These are phyloP conservation scores for Geranium incanum DNA, from an alignment of 441 rosid genomes.

Conservation along the genomic window DNA sequence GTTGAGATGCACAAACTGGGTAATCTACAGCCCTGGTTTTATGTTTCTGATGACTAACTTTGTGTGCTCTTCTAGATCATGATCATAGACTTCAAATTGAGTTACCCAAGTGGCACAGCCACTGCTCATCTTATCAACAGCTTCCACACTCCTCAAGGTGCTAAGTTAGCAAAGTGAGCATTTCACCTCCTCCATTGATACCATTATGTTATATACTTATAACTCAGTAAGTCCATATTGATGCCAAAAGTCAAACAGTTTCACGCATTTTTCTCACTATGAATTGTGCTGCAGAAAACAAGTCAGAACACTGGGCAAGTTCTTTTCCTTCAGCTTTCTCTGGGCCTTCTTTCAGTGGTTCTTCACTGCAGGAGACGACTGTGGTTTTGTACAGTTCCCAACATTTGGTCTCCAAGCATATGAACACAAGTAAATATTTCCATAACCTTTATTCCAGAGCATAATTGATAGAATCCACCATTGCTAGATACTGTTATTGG, in stretches of 20 bases:
- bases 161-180: slow-evolving; percentile 16
- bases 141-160: slow-evolving; percentile 20
- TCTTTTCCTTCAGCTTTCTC: slow-evolving; percentile 17
- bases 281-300: slow-evolving; percentile 6
- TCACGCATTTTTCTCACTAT: not conserved
- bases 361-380: slow-evolving; percentile 14
- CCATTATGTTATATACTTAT: too few species aligned
- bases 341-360: slow-evolving; percentile 24
- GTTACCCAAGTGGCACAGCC: slow-evolving; percentile 18
- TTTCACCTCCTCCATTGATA: not conserved
- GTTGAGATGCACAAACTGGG: not conserved
- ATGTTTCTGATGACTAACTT: not conserved
- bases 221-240: not conserved
- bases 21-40: too few species aligned
- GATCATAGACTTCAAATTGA: slow-evolving; percentile 23
- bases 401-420: slow-evolving; percentile 23
- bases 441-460: not conserved
- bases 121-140: slow-evolving; percentile 20
- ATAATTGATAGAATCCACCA: too few species aligned
- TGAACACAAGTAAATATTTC: slow-evolving; percentile 8
- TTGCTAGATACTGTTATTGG: too few species aligned
- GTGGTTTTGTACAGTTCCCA: slow-evolving; percentile 16
- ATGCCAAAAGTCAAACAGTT: not conserved
- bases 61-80: slow-evolving; percentile 18
- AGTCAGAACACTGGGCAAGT: slow-evolving; percentile 17